phyloP scores from a whole-genome alignment of 2,329 filamentous ascomycete genomes.

The Tolypocladium pustulatum region DNA sequence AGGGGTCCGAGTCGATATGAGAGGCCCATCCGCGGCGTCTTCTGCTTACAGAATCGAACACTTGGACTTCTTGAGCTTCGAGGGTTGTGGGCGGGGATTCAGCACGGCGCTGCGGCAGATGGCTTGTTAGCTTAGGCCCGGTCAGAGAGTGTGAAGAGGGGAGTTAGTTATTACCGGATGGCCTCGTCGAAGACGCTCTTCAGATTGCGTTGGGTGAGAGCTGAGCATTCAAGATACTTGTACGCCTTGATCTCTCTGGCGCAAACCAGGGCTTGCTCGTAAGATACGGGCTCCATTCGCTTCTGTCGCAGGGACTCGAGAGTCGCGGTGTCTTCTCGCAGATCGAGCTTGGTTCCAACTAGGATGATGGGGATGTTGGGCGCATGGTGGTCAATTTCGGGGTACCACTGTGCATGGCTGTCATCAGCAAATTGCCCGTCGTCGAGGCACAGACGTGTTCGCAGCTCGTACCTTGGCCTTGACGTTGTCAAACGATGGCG shows the following conservation, averaged over 20 bases:
- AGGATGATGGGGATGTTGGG: slow-evolving; percentile 93
- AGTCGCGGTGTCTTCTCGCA: slow-evolving; percentile 79
- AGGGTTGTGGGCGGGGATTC: slow-evolving; percentile 50
- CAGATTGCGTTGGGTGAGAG: slow-evolving; percentile 88
- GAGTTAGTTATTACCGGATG: slow-evolving; percentile 61
- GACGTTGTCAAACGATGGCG: slow-evolving; percentile 97
- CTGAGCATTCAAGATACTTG: slow-evolving; percentile 97
- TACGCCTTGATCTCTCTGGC: slow-evolving; percentile 92
- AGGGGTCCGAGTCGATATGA: background rate
- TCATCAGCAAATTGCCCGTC: slow-evolving; percentile 6
- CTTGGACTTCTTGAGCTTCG: slow-evolving; percentile 54
- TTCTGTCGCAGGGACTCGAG: slow-evolving; percentile 75
- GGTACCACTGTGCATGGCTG: slow-evolving; percentile 62
- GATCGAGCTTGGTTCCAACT: slow-evolving; percentile 92
- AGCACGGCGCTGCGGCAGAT: slow-evolving; percentile 50
- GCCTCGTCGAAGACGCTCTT: slow-evolving; percentile 99
- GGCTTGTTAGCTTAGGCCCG: background rate
- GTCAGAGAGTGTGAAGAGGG: background rate
- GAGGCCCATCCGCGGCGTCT: background rate
- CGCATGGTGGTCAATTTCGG: slow-evolving; percentile 94
- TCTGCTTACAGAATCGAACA: slow-evolving; percentile 55
- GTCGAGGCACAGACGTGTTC: background rate
- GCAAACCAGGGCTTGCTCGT: slow-evolving; percentile 79
- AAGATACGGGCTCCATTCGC: slow-evolving; percentile 84
- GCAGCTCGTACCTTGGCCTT: slow-evolving; percentile 71